Base-by-base conservation (phyloP, 176 grass and related monocot genomes). In the Raddia distichophylla region DNA sequence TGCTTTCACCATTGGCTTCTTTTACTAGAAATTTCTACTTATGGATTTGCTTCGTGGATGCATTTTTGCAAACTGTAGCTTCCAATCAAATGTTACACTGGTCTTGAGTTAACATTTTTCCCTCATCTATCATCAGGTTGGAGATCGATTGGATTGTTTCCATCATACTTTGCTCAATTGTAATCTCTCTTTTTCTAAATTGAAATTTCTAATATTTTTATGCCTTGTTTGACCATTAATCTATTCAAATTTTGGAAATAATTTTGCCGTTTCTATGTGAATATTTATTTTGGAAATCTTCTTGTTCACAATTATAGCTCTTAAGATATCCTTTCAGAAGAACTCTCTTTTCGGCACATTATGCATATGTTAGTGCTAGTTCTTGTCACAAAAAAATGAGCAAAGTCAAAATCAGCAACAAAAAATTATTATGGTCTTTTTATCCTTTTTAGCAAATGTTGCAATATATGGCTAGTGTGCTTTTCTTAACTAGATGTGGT, bases 101-200 rank as follows among this genome's bases (percentile, higher is more conserved):
- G 51, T 46, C 53, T 73, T 14, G 17, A 79, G 48, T 14, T 82
- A 68, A 71, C 34, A 65, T 27, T 71, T 8, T 61, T 77, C 80
- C 43, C n/a, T 86, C 15, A 71, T 76, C 60, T 87, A 0, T 61
- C 70, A 68, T 52, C 94, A 97, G 94, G 60, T 80, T 91, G 73
- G 87, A 80, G 61, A 82, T 65, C 65, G 87, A 86, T 89, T 97
- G 94, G 94, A 48, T 82, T 80, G 43, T 87, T 82, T 97, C 94
- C 37, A 97, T 97, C 84, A 44, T 92, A 27, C 77, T 97, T 53
- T 92, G 91, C 88, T 87, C 94, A 63, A 84, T 92, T 83, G 92
- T 97, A 97, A 92, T n/a, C 65, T 86, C 64, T 52, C 80, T 40
- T 53, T 76, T 55, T 34, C 69, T 72, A 62, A 59, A 42, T 84